Base-by-base conservation (phyloP, 805 yeast species). In the Starmerella cellae region DNA sequence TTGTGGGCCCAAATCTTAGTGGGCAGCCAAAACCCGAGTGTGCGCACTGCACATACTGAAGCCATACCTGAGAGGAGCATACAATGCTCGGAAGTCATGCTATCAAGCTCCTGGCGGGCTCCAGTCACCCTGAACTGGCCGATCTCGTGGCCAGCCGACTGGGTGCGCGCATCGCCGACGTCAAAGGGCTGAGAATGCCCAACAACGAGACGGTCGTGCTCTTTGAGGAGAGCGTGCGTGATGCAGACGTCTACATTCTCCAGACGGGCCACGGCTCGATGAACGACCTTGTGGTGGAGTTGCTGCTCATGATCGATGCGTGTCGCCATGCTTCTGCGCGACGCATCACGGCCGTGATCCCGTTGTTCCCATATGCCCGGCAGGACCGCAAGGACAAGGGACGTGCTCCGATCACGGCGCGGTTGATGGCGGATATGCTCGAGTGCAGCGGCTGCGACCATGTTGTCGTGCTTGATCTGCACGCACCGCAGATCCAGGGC, bases 401-500 rank as follows among this genome's bases (percentile, higher is more conserved):
- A 35, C 73, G 98, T 55, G 97, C 96, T 9, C 95, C 97, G 23
- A 85, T 88, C 47, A 84, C 96, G 8, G 97, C 97, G 39, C 87
- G 88, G 60, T 68, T 88, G 47, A 75, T 88, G 64, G 97, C 97
- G 5, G 83, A 88, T 58, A 68, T 88, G 70, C 67, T 88, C 39
- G 82, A 84, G 43, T 82, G 95, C 2, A 91, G 96, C 3, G 97
- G 98, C 5, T 87, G 95, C 63, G 74, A 83, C 59, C 96, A 91
- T 63, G 88, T 88, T 30, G 85, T 88, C 50, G 91, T 97, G 19
- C 79, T 88, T 93, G 98, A 88, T 61, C 68, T 88, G 51, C 98
- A 88, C 59, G 97, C 97, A 8, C 82, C 95, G 10, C 98, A 88
- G 62, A 91, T 91, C 55, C 97, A 91, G 67, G 98, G 98, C 2